Evolutionary conservation across 495 filamentous ascomycete species (phyloP).

Genomic region (Lasiosphaeria hispida): DNA sequence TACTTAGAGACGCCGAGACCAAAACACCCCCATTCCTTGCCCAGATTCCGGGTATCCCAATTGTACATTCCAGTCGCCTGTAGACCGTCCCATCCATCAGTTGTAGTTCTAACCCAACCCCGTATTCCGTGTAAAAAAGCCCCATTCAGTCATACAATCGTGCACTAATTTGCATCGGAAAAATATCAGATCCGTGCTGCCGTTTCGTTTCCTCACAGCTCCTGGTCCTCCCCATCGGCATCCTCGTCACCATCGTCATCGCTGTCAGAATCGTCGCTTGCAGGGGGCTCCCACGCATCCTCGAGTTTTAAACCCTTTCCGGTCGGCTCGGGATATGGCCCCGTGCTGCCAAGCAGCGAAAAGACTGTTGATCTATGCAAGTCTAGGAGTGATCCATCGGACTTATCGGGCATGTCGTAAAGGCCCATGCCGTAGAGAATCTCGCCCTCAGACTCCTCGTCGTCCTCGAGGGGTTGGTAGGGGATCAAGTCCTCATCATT

Average conservation of each 20-base stretch:
- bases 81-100: background rate
- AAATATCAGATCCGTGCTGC: background rate
- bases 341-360: conserved; percentile 43
- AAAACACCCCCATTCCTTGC: background rate
- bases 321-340: conserved; percentile 33
- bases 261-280: conserved; percentile 53
- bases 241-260: conserved; percentile 51
- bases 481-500: conserved; percentile 47
- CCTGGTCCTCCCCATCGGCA: conserved; percentile 31
- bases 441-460: conserved; percentile 53
- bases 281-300: conserved; percentile 76
- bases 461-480: conserved; percentile 43
- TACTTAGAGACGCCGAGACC: background rate
- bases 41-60: conserved; percentile 14
- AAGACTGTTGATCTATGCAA: conserved; percentile 50
- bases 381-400: conserved; percentile 30
- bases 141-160: background rate
- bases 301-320: conserved; percentile 81
- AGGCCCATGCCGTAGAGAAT: conserved; percentile 82
- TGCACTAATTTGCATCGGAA: background rate
- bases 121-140: background rate
- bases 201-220: conserved; percentile 18
- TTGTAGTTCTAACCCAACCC: background rate
- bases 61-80: background rate
- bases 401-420: conserved; percentile 64